Evolutionary conservation across 805 yeast genomes (phyloP).

Genomic region (Yamadazyma laniorum): DNA sequence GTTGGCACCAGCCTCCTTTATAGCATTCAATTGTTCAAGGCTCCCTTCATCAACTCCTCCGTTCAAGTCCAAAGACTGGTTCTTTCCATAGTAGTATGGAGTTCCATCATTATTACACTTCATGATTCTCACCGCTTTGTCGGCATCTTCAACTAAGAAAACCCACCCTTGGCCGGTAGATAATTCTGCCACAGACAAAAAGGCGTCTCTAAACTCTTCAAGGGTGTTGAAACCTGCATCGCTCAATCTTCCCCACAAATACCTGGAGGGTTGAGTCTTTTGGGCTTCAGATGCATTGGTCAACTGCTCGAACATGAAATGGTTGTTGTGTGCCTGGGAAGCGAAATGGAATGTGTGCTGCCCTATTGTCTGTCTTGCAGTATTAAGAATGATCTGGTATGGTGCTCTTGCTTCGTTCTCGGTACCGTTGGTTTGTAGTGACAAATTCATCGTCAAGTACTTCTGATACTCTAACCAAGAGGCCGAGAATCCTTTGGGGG

Average conservation of each 20-base stretch:
- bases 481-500: constrained; percentile 60
- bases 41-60: constrained; percentile 62
- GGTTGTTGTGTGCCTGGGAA: constrained; percentile 90
- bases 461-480: constrained; percentile 85
- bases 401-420: constrained; percentile 75
- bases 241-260: constrained; percentile 36
- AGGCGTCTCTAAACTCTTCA: constrained; percentile 50
- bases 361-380: constrained; percentile 64
- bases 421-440: constrained; percentile 71
- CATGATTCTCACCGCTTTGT: constrained; percentile 54
- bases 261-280: constrained; percentile 36
- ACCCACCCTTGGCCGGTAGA: constrained; percentile 74
- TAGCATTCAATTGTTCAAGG: constrained; percentile 42
- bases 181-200: constrained; percentile 50
- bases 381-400: constrained; percentile 62
- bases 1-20: constrained; percentile 40
- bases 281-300: constrained; percentile 30
- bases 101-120: constrained; percentile 73
- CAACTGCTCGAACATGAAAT: constrained; percentile 74
- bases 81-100: constrained; percentile 66
- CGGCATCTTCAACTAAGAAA: constrained; percentile 63
- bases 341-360: constrained; percentile 82
- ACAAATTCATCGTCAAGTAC: constrained; percentile 56
- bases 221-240: constrained; percentile 36
- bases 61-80: constrained; percentile 74